Base-by-base conservation (phyloP, 441 rosid genomes). In the Rhodomyrtus psidioides region DNA sequence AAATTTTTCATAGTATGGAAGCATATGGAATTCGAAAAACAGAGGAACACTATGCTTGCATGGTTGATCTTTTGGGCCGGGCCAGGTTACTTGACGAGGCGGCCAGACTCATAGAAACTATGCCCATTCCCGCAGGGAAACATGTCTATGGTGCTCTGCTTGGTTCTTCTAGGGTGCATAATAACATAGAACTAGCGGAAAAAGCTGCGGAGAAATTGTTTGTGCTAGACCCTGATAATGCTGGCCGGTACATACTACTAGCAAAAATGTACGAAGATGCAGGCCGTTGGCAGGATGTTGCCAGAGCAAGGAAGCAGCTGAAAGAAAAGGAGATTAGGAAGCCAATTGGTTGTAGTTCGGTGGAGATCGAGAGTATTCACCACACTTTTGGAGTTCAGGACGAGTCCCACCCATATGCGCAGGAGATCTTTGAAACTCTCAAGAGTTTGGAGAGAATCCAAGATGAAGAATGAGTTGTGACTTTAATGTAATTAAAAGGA, bases 11-110 rank as follows among this genome's bases (percentile, higher is more conserved):
- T 4, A 46, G 26, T 28, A 83, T 83, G 85, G 81, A 55, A 83
- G 76, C 60, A 59, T 83, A 60, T 58, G 85, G 85, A 60, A 60
- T 83, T 60, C 55, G 12, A 26, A 83, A 59, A 53, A n/a, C 76
- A 0, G 85, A 83, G 81, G 85, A 83, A 55, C 85, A 83, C 76
- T 83, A 83, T 83, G 85, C 85, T 60, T 83, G 85, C 76, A 30
- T 83, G 85, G 76, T 83, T 26, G 85, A 83, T 60, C 85, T 83
- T 58, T 51, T 83, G 51, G 85, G 85, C 53, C n/a, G 85, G 55
- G 85, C 85, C 44, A 51, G 57, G 55, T 60, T 83, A 23, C 54
- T 83, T 15, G 53, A 60, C 19, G 85, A 83, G 49, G 85, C 76
- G 5, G 42, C 62, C 54, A 46, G 53, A 62, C 55, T 83, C 9